Evolutionary conservation across 805 yeast species (phyloP).

Genomic region (Ogataea philodendri): DNA sequence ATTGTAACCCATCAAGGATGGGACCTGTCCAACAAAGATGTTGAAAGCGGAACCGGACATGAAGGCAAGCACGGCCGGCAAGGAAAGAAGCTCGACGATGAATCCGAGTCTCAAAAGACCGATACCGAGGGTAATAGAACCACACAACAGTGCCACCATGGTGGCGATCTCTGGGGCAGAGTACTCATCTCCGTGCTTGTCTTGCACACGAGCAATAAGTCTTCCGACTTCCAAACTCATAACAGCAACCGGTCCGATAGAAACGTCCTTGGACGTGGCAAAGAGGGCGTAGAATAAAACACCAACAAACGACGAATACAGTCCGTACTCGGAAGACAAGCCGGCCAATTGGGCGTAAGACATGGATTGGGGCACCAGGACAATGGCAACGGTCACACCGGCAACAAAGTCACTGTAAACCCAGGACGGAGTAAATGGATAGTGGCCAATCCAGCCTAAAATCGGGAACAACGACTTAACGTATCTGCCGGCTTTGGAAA

Average conservation of each 20-base stretch:
- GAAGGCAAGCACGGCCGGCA: constrained; percentile 91
- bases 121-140: constrained; percentile 77
- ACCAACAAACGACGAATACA: constrained; percentile 90
- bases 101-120: constrained; percentile 86
- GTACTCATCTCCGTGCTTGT: constrained; percentile 35
- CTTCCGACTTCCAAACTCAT: constrained; percentile 86
- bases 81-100: constrained; percentile 81
- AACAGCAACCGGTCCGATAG: constrained; percentile 96
- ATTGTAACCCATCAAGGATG: constrained; percentile 76
- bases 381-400: constrained; percentile 91
- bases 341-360: constrained; percentile 89
- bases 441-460: constrained; percentile 78
- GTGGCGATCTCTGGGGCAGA: constrained; percentile 79
- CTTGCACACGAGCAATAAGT: constrained; percentile 64
- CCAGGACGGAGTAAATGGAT: constrained; percentile 66
- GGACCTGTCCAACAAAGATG: constrained; percentile 82
- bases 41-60: constrained; percentile 92
- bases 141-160: constrained; percentile 74
- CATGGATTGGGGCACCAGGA: constrained; percentile 93
- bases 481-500: constrained; percentile 43
- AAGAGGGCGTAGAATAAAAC: constrained; percentile 84
- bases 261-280: constrained; percentile 93
- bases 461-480: constrained; percentile 73
- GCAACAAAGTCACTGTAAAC: constrained; percentile 79
- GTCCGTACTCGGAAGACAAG: constrained; percentile 77